phyloP scores from a whole-genome alignment of 352 stramenopile species.

The Phytophthora vignae region DNA sequence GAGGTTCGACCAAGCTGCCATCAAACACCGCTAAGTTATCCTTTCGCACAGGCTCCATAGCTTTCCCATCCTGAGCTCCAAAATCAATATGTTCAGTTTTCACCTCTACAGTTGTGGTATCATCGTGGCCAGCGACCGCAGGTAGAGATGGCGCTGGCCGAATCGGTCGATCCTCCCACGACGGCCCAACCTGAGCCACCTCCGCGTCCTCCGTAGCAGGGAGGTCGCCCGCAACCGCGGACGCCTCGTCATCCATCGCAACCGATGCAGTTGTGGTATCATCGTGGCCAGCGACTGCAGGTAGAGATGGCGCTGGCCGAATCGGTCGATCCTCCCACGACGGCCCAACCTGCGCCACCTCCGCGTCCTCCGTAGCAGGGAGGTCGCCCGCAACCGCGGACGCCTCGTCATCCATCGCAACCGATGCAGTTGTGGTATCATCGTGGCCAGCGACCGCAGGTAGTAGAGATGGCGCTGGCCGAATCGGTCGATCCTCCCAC shows the following conservation, averaged over 20 bases:
- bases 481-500: slow-evolving; percentile 16
- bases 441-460: neutral
- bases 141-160: neutral
- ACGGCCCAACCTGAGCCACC: neutral
- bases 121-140: neutral
- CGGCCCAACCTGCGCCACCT: neutral
- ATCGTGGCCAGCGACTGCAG: no score
- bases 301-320: neutral
- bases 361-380: no score
- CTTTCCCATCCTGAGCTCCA: no score
- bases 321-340: slow-evolving; percentile 21
- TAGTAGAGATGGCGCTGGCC: neutral
- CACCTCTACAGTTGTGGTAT: neutral
- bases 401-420: neutral
- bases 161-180: slow-evolving; percentile 17
- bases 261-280: no score
- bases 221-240: no score
- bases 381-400: no score
- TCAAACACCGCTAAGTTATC: no score
- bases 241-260: no score
- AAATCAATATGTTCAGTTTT: no score
- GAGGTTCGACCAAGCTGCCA: neutral
- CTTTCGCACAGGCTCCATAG: no score
- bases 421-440: neutral
- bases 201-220: no score